phyloP scores from a whole-genome alignment of 257 asterid genomes.

The Primulina tabacum region DNA sequence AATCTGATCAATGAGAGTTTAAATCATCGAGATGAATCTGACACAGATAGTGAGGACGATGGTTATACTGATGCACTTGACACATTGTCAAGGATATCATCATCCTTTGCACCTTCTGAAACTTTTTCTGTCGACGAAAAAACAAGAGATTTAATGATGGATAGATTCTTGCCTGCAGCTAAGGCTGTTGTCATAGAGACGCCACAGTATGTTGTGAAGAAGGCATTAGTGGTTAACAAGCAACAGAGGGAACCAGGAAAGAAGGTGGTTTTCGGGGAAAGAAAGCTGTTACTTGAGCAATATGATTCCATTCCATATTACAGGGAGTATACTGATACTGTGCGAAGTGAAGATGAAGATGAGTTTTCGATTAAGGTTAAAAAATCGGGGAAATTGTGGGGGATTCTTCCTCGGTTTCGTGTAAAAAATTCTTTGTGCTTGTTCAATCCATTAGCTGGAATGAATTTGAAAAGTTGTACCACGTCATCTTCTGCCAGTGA shows the following conservation, averaged over 20 bases:
- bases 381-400: conserved; percentile 67
- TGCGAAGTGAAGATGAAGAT: conserved; percentile 53
- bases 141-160: conserved; percentile 82
- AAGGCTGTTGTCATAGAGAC: conserved; percentile 77
- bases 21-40: conserved; percentile 52
- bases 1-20: conserved; percentile 64
- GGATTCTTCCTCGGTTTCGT: conserved; percentile 71
- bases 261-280: conserved; percentile 50
- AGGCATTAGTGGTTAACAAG: conserved; percentile 38
- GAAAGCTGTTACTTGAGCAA: conserved; percentile 45
- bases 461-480: conserved; percentile 49
- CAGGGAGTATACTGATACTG: conserved; percentile 37
- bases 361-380: conserved; percentile 38
- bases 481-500: conserved; percentile 51
- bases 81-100: conserved; percentile 47
- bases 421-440: conserved; percentile 69
- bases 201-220: conserved; percentile 56
- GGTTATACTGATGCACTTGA: conserved; percentile 61
- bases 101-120: conserved; percentile 43
- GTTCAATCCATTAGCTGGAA: conserved; percentile 60
- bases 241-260: conserved; percentile 39
- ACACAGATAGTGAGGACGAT: conserved; percentile 48
- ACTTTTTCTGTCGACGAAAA: conserved; percentile 50
- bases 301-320: conserved; percentile 37
- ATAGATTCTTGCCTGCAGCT: conserved; percentile 87